phyloP scores from a whole-genome alignment of 192 early-diverging fungal genomes.

The Gonapodya prolifera region DNA sequence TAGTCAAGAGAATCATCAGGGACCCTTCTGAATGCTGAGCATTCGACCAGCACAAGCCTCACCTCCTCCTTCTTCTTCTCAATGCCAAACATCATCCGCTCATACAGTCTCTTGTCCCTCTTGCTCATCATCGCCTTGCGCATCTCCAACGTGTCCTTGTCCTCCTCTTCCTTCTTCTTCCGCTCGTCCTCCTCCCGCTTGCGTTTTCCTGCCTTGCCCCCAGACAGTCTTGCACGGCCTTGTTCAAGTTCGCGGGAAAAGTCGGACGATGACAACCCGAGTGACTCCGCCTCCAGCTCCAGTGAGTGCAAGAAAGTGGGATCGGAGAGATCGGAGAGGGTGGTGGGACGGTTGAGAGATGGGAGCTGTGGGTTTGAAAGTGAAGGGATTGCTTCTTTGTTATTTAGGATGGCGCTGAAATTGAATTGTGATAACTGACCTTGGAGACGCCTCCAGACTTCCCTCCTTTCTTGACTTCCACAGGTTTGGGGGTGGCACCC shows the following conservation, averaged over 20 bases:
- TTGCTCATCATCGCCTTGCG: conserved; percentile 79
- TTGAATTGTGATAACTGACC: no score
- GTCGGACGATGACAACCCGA: not conserved
- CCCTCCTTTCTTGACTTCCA: no score
- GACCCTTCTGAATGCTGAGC: not conserved
- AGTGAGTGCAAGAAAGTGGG: not conserved
- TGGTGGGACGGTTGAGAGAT: not conserved
- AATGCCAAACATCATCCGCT: conserved; percentile 62
- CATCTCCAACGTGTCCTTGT: conserved; percentile 53
- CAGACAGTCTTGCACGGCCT: not conserved
- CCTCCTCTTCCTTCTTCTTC: conserved; percentile 47
- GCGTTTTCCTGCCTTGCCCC: conserved; percentile 5
- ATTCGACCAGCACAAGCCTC: not conserved
- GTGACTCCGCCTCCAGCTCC: not conserved
- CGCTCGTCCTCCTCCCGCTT: conserved; percentile 14
- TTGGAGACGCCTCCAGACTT: no score
- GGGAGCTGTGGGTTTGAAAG: not conserved
- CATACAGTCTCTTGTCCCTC: conserved; percentile 66
- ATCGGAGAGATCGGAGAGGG: not conserved
- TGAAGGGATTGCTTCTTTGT: no score
- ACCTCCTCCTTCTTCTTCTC: conserved; percentile 56
- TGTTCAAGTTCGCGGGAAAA: not conserved
- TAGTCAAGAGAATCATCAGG: no score
- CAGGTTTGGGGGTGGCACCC: no score
- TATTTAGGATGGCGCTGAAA: no score